Conservation (phyloP, 305 asterid genomes). For the Ruellia speciosa region DNA sequence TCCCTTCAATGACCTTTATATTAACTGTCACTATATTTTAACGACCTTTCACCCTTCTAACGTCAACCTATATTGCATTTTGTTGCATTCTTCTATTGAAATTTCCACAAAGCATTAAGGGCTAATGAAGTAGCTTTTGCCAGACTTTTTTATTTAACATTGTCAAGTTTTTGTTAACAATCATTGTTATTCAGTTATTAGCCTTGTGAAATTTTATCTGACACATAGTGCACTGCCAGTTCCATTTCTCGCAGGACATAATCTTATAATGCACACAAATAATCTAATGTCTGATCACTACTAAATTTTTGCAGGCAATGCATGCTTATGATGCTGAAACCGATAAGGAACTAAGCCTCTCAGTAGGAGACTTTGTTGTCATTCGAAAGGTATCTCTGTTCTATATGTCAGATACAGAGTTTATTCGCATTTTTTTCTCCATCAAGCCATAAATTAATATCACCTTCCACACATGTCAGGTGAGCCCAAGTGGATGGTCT, state of each 20-base stretch:
- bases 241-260: neutral
- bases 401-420: neutral
- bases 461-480: slow-evolving; percentile 31
- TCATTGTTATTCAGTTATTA: neutral
- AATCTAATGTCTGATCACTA: slow-evolving; percentile 14
- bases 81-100: neutral
- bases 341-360: slow-evolving; percentile 79
- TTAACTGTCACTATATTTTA: neutral
- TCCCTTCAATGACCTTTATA: slow-evolving; percentile 1
- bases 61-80: neutral
- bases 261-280: slow-evolving; percentile 2
- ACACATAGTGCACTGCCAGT: neutral
- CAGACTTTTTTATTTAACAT: neutral
- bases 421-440: no score
- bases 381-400: slow-evolving; percentile 56
- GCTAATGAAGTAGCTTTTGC: neutral
- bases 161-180: no score
- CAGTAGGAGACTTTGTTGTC: slow-evolving; percentile 76
- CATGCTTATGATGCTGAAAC: slow-evolving; percentile 75
- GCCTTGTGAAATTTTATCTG: neutral
- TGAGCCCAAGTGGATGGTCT: slow-evolving; percentile 84
- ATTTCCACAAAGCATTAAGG: slow-evolving; percentile 2
- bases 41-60: neutral
- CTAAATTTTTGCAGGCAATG: slow-evolving; percentile 37
- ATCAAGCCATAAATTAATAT: neutral